Evolutionary conservation across 306 rosid genomes (phyloP).

Genomic region (Vigna angularis): DNA sequence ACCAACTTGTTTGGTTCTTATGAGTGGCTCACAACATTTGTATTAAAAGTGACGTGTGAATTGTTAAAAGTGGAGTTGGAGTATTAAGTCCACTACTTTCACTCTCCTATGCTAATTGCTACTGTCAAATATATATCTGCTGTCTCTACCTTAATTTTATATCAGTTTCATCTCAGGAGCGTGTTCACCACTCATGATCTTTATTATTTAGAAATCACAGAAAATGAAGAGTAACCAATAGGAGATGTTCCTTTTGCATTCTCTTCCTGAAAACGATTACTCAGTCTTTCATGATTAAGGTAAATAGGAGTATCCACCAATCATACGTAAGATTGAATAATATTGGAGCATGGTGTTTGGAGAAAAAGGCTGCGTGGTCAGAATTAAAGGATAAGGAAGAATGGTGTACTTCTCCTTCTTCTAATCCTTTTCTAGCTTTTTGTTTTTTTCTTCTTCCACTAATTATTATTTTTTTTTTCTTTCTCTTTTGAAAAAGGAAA

Average conservation of each 20-base stretch:
- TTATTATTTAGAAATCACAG: not conserved
- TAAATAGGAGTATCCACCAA: not conserved
- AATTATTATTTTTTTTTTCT: not conserved
- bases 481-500: constrained; percentile 35
- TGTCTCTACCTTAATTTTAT: no score
- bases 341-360: constrained; percentile 32
- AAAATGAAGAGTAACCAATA: not conserved
- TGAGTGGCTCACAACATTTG: constrained; percentile 53
- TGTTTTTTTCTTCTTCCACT: constrained; percentile 14
- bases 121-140: no score
- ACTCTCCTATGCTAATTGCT: constrained; percentile 30
- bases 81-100: constrained; percentile 46
- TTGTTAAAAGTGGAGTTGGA: constrained; percentile 57
- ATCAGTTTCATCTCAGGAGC: not conserved
- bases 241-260: not conserved
- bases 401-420: constrained; percentile 35
- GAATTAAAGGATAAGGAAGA: constrained; percentile 44
- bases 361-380: constrained; percentile 48
- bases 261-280: constrained; percentile 19
- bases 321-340: not conserved
- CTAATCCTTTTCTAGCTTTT: not conserved
- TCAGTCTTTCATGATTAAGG: constrained; percentile 21
- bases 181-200: not conserved
- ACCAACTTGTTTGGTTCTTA: constrained; percentile 30
- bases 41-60: constrained; percentile 39